These are phyloP conservation scores for Russula sp. DNA, from an alignment of 768 basidiomycete species.

Conservation along the genomic window DNA sequence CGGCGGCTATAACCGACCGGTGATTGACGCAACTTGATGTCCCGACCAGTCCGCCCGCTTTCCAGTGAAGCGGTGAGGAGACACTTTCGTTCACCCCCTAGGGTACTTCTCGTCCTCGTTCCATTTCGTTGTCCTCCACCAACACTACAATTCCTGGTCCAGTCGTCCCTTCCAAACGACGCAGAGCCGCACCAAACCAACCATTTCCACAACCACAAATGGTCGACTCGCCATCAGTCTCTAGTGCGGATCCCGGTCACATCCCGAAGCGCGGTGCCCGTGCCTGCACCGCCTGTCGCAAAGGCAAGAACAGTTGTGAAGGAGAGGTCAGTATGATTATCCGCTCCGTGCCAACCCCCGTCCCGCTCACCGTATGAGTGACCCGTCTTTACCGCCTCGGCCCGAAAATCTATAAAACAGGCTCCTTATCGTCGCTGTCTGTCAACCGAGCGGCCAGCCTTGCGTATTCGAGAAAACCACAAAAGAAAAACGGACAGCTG, in stretches of 20 bases:
- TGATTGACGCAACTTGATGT: too few relatives aligned
- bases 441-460: slow-evolving; percentile 73
- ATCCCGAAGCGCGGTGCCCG: slow-evolving; percentile 88
- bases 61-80: too few relatives aligned
- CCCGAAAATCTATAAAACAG: slow-evolving; percentile 43
- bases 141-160: slow-evolving; percentile 55
- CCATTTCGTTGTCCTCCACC: slow-evolving; percentile 64
- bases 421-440: slow-evolving; percentile 90
- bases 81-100: slow-evolving; percentile 11
- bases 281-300: slow-evolving; percentile 85
- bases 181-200: slow-evolving; percentile 44
- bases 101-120: slow-evolving; percentile 27
- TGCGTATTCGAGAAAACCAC: slow-evolving; percentile 91
- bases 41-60: too few relatives aligned
- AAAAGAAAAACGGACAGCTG: slow-evolving; percentile 70
- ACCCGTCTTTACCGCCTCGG: slow-evolving; percentile 77
- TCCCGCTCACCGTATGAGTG: slow-evolving; percentile 49
- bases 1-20: slow-evolving; percentile 33
- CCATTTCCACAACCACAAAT: slow-evolving; percentile 33
- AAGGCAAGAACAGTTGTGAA: slow-evolving; percentile 91
- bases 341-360: slow-evolving; percentile 33
- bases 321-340: slow-evolving; percentile 64
- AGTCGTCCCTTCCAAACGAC: slow-evolving; percentile 50
- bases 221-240: slow-evolving; percentile 32
- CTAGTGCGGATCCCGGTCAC: slow-evolving; percentile 46